Evolutionary conservation across 805 yeast species (phyloP).

Genomic region (Metschnikowia cerradonensis): DNA sequence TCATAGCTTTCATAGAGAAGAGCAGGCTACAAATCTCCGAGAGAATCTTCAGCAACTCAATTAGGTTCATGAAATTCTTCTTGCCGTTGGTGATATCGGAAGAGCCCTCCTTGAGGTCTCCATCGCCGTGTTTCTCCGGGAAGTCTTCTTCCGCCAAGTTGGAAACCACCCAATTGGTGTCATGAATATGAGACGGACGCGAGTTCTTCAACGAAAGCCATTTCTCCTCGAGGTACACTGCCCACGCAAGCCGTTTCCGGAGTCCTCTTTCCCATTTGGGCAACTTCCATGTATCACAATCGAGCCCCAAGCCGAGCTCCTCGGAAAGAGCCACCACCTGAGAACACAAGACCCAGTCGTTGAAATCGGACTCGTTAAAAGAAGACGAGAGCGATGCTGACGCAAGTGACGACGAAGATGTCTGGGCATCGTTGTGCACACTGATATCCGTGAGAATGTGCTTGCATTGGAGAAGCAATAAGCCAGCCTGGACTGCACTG

Average conservation of each 20-base stretch:
- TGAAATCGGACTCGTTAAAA: slow-evolving; percentile 40
- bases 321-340: slow-evolving; percentile 86
- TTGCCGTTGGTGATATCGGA: slow-evolving; percentile 71
- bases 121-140: slow-evolving; percentile 62
- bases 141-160: slow-evolving; percentile 70
- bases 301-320: slow-evolving; percentile 86
- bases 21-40: slow-evolving; percentile 70
- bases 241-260: slow-evolving; percentile 90
- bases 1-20: slow-evolving; percentile 66
- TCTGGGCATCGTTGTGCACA: slow-evolving; percentile 10
- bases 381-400: slow-evolving; percentile 18
- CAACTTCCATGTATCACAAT: slow-evolving; percentile 84
- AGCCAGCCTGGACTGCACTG: slow-evolving; percentile 88
- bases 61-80: slow-evolving; percentile 61
- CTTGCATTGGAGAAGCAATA: slow-evolving; percentile 67
- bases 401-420: slow-evolving; percentile 11
- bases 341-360: slow-evolving; percentile 82
- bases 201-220: slow-evolving; percentile 83
- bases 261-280: slow-evolving; percentile 95
- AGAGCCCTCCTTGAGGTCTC: slow-evolving; percentile 52
- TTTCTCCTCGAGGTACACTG: slow-evolving; percentile 86
- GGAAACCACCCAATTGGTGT: slow-evolving; percentile 75
- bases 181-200: slow-evolving; percentile 76
- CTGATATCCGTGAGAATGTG: slow-evolving; percentile 24
- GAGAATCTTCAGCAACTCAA: slow-evolving; percentile 61